Evolutionary conservation across 352 stramenopile species (phyloP), one percentile per base, ranked within the genome.

Genomic region (Globisporangium irregulare): DNA sequence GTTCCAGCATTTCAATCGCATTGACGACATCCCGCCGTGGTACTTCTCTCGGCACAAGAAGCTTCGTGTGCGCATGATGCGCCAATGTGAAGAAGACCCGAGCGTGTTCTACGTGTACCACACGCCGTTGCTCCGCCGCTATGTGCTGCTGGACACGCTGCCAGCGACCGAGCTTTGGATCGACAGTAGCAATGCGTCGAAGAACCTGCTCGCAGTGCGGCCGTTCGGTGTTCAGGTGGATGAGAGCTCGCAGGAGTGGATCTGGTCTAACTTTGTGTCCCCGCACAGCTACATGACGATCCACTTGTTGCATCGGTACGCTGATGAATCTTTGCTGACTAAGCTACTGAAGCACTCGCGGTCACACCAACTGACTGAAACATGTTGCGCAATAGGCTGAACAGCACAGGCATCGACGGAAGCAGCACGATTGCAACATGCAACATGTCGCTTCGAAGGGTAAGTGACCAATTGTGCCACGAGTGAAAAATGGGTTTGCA

Each of bases 81-180:
- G 76, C n/a, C 85, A 93, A 67, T 86, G 79, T 24, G 66, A 71
- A n/a, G 54, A 72, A 2, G 82, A 95, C 46, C 81, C 87, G 50
- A 93, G 76, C 66, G 59, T 93, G 8, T 90, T 95, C 34, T 93
- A 91, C 66, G 86, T 95, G 50, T 93, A 93, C 67, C 87, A 95
- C 68, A 91, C 84, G 57, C 87, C 87, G 34, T 84, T 92, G 34
- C 34, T 85, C 25, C 80, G 87, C 1, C 84, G 87, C 14, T 72
- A 76, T 25, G 18, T 92, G 34, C 63, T 93, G 50, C 75, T 80
- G 51, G 87, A 95, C 66, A 80, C 76, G 14, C 53, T 91, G 20
- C 83, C 87, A 0, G 80, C 85, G 1, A 57, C 64, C n/a, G 36
- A 73, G 12, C 36, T 62, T 5, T 66, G 59, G 61, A 66, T 71